A percentile compares a stretch with the other conserved stretches of the same genome.
phyloP scores from a whole-genome alignment of 805 yeast genomes.

The Cyberlindnera euphorbiiphila region DNA sequence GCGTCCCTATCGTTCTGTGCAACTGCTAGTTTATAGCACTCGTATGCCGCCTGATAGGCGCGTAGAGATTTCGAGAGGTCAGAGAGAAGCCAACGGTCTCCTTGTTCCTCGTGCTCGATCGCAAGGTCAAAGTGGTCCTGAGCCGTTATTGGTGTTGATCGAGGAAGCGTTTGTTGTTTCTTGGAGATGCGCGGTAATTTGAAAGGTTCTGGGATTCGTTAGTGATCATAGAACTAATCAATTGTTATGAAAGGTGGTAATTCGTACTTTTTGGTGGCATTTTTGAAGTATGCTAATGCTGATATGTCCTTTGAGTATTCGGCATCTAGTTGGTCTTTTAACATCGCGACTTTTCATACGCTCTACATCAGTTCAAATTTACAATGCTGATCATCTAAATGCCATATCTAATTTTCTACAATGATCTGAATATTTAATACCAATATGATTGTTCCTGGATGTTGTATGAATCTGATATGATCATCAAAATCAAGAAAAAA shows the following conservation, averaged over 20 bases:
- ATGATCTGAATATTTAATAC: no score
- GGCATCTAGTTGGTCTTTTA: no score
- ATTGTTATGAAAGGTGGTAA: no score
- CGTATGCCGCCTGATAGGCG: slow-evolving; percentile 58
- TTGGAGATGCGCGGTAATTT: slow-evolving; percentile 18
- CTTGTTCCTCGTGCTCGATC: slow-evolving; percentile 63
- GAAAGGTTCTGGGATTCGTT: slow-evolving; percentile 20
- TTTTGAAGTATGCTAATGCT: not conserved
- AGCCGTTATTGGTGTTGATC: slow-evolving; percentile 29
- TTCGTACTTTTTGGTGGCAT: slow-evolving; percentile 25
- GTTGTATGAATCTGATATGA: no score
- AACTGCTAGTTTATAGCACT: slow-evolving; percentile 37
- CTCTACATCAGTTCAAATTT: no score
- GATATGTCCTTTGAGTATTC: no score
- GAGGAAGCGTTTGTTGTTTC: slow-evolving; percentile 7
- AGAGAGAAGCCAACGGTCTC: slow-evolving; percentile 68
- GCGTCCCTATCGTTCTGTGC: slow-evolving; percentile 35
- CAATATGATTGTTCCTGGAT: no score
- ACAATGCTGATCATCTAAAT: no score
- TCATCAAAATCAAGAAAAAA: no score
- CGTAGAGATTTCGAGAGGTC: slow-evolving; percentile 62
- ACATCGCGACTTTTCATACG: no score
- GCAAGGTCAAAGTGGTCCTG: slow-evolving; percentile 57
- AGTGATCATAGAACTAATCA: no score
- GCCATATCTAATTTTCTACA: no score